Base-by-base conservation (phyloP, 2,329 filamentous ascomycete genomes). In the Cordyceps farinosa region DNA sequence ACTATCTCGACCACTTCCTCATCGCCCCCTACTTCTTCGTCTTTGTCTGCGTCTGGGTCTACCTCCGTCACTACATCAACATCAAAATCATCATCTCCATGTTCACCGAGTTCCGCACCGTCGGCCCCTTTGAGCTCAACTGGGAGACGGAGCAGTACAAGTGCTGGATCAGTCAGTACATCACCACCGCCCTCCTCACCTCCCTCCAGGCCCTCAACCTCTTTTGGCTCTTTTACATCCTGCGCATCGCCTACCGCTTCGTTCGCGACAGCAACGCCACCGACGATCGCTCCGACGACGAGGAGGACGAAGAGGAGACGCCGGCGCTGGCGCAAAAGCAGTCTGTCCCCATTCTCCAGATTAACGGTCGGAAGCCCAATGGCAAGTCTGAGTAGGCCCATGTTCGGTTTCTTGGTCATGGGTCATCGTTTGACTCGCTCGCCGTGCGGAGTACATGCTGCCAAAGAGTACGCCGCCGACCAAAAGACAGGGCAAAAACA, bases 11-110 rank as follows among this genome's bases (percentile, higher is more conserved):
- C 73, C 87, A 88, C 62, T 80, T 84, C 64, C 79, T 96, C 52
- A 90, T 91, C n/a, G 87, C 83, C 0, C 92, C 91, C 17, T 97
- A 94, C 79, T 97, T 95, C 77, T 86, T 85, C 72, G 68, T 90
- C 69, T 97, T 97, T 79, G 89, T 96, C 75, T 80, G 79, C 67
- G 82, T 89, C 65, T 98, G 93, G 93, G 87, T 92, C 71, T 97
- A 98, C 80, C 80, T 94, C 66, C 91, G 93, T 62, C 93, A 98
- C 78, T 91, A 87, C 77, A 81, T 92, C 73, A 94, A 94, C 78
- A 82, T 94, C 57, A 82, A 82, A 71, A 92, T 95, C 75, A 82
- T 95, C 71, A 87, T 80, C 76, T 90, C 89, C 42, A 83, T 92
- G 65, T 85, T 92, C 70, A 90, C 87, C 69, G 86, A 92, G 71